These are phyloP conservation scores for Ceratobasidium sp. DNA, from an alignment of 1,284 basidiomycete species.

Conservation along the genomic window DNA sequence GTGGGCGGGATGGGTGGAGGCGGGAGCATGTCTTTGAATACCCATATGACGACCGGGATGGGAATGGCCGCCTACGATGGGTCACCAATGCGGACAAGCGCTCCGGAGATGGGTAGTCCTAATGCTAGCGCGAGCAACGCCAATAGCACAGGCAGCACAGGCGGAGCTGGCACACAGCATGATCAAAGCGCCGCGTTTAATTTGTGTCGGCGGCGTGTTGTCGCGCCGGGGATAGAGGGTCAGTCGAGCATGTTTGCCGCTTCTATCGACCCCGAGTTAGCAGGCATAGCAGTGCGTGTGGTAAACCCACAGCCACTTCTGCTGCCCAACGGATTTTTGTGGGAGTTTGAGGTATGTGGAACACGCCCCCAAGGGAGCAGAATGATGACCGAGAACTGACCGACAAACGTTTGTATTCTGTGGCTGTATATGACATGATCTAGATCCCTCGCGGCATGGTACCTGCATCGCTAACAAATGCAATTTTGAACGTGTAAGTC, in stretches of 20 bases:
- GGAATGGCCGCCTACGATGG: constrained; percentile 12
- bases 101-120: not conserved
- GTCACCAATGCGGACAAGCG: not conserved
- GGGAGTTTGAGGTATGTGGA: constrained; percentile 37
- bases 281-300: constrained; percentile 31
- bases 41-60: constrained; percentile 8
- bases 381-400: constrained; percentile 4
- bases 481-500: constrained; percentile 38
- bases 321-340: constrained; percentile 33
- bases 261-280: constrained; percentile 29
- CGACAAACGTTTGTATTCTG: constrained; percentile 1
- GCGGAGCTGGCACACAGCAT: not conserved
- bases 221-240: constrained; percentile 27
- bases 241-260: constrained; percentile 23
- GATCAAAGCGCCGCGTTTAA: constrained; percentile 32
- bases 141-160: too few relatives aligned
- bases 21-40: not conserved
- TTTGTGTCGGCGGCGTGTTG: constrained; percentile 24
- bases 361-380: not conserved
- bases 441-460: constrained; percentile 38
- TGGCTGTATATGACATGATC: constrained; percentile 4
- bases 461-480: constrained; percentile 30
- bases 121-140: too few relatives aligned
- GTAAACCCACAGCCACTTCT: constrained; percentile 26
- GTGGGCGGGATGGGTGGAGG: not conserved